Percentiles rank a stretch among this genome's conserved stretches.
Evolutionary conservation across 1,284 basidiomycete genomes (phyloP).

Genomic region (Papiliotrema terrestris): DNA sequence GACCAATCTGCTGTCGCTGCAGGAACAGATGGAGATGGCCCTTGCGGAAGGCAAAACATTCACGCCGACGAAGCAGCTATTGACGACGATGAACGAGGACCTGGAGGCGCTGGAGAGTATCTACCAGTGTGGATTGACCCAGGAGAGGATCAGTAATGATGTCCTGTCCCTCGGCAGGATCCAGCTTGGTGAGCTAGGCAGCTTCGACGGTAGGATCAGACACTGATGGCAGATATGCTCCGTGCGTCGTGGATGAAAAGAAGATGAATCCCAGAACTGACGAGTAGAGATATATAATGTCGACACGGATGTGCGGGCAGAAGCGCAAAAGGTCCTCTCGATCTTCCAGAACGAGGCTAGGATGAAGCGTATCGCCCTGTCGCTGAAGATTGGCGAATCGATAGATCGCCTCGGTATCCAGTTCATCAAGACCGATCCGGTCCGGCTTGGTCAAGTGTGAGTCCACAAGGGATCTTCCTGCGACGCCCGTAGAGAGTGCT

Average conservation of each 20-base stretch:
- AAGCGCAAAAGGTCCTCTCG: constrained; percentile 41
- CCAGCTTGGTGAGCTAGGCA: constrained; percentile 37
- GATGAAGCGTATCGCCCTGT: constrained; percentile 42
- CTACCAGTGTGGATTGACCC: constrained; percentile 47
- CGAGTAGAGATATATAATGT: constrained; percentile 37
- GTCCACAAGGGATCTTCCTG: constrained; percentile 1
- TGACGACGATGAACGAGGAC: constrained; percentile 47
- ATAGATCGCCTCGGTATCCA: constrained; percentile 20
- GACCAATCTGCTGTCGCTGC: constrained; percentile 35
- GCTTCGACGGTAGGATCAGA: neutral
- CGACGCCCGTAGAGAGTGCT: neutral
- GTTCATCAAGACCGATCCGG: constrained; percentile 39
- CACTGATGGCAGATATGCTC: constrained; percentile 28
- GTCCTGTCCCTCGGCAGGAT: constrained; percentile 50
- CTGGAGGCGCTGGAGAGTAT: constrained; percentile 46
- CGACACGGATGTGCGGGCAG: constrained; percentile 40
- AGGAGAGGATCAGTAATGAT: constrained; percentile 52
- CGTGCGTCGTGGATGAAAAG: constrained; percentile 12
- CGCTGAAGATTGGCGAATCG: constrained; percentile 25
- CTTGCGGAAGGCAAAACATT: constrained; percentile 23
- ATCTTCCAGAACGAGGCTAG: constrained; percentile 50
- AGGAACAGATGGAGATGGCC: constrained; percentile 33
- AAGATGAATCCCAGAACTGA: neutral
- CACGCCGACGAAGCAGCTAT: constrained; percentile 34
- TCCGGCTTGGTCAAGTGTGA: constrained; percentile 42